These are phyloP conservation scores for Venturiaceae sp. DNA, from an alignment of 2,329 filamentous ascomycete genomes.

Conservation along the genomic window DNA sequence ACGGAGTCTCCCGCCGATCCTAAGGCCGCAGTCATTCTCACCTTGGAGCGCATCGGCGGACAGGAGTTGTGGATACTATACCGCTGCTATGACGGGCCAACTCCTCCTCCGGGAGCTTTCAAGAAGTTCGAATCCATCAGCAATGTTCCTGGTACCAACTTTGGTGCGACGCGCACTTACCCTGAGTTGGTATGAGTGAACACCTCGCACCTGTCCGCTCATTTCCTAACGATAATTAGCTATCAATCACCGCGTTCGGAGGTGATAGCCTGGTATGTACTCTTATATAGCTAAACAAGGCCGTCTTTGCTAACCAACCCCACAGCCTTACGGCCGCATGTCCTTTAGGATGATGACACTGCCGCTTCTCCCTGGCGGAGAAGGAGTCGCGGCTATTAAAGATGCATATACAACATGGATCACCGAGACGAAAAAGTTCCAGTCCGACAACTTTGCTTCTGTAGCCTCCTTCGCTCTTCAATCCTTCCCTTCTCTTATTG, in stretches of 20 bases:
- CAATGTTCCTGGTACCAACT: slow-evolving; percentile 12
- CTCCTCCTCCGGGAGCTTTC: slow-evolving; percentile 21
- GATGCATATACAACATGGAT: no score
- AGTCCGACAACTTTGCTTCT: slow-evolving; percentile 16
- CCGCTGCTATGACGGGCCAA: slow-evolving; percentile 24
- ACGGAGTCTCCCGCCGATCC: slow-evolving; percentile 16
- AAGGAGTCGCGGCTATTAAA: slow-evolving; percentile 23
- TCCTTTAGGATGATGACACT: slow-evolving; percentile 18
- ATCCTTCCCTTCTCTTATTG: slow-evolving; percentile 18
- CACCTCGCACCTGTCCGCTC: background rate
- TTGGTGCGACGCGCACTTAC: slow-evolving; percentile 20
- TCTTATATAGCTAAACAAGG: no score
- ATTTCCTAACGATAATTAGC: slow-evolving; percentile 8
- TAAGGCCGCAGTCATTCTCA: slow-evolving; percentile 20
- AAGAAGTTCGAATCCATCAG: slow-evolving; percentile 22
- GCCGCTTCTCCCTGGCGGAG: slow-evolving; percentile 17
- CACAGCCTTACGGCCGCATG: no score
- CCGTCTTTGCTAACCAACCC: no score
- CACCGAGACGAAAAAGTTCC: slow-evolving; percentile 21
- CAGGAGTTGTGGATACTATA: slow-evolving; percentile 18
- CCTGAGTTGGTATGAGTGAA: slow-evolving; percentile 18
- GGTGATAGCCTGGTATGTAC: slow-evolving; percentile 10
- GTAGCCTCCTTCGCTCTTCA: slow-evolving; percentile 22
- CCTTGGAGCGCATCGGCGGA: background rate
- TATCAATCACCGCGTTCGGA: slow-evolving; percentile 13